Base-by-base conservation (phyloP, 495 filamentous ascomycete genomes). In the Hypoxylon rickii region DNA sequence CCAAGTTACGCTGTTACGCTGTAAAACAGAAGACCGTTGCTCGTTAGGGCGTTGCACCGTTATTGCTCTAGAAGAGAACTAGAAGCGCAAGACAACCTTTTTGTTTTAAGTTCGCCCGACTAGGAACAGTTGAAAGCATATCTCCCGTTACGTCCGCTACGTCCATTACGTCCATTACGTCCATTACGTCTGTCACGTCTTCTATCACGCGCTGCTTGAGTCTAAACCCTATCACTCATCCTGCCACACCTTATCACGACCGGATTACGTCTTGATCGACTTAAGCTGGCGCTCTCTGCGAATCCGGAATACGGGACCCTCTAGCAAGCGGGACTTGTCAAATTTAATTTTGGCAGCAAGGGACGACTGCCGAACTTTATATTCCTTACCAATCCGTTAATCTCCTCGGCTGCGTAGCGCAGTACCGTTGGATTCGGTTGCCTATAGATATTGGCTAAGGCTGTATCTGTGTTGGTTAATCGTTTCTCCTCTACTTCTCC, bases 11-110 rank as follows among this genome's bases (percentile, higher is more conserved):
- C n/a, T n/a, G n/a, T 29, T 54, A 31, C 60, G 44, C 36, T 50
- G 54, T 58, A 49, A 20, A 63, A 63, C 52, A 10, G 24, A 32
- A 45, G 19, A 44, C 53, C 29, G 24, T 46, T 50, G 43, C 59
- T 36, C 54, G 44, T 58, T 45, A 49, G 59, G 21, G 39, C 32
- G 59, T 63, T 44, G 48, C 49, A 58, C 59, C 44, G 37, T 50
- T 45, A 5, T 34, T 24, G 47, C 52, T 49, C 51, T 57, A 62
- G 58, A 62, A 56, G 7, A 48, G 13, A 36, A 37, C 53, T 63
- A 63, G 53, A 63, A 63, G 39, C 32, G 40, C 33, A 38, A 15
- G 33, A 10, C 29, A 38, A 16, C 29, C n/a, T n/a, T n/a, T n/a
- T n/a, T n/a, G n/a, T 40, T 43, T 19, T 24, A 31, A 38, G 19